A percentile compares a stretch with the other conserved stretches of the same genome.
These are phyloP conservation scores for Tuber aestivum DNA, from an alignment of 495 filamentous ascomycete species.

Conservation along the genomic window DNA sequence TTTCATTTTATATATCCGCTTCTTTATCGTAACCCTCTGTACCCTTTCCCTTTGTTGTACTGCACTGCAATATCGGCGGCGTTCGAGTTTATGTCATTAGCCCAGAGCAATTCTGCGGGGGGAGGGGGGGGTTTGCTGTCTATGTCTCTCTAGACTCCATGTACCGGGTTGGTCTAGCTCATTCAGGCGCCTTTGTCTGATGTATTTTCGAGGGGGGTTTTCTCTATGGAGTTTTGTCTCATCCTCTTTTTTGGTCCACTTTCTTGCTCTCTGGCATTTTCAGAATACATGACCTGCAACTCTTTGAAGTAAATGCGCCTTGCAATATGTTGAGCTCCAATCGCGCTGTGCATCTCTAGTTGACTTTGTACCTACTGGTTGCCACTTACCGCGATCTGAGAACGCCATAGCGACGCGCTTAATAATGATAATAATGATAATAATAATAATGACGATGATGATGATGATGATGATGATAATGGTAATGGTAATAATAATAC, in stretches of 20 bases:
- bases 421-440: not conserved
- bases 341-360: slow-evolving; percentile 1
- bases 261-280: slow-evolving; percentile 24
- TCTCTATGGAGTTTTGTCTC: slow-evolving; percentile 23
- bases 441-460: too few relatives aligned
- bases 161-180: not conserved
- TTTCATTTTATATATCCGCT: slow-evolving; percentile 9
- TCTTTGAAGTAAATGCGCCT: not conserved
- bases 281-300: slow-evolving; percentile 21
- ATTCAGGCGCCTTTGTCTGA: slow-evolving; percentile 27
- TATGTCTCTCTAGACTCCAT: slow-evolving; percentile 2
- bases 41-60: slow-evolving; percentile 2
- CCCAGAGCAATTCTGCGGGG: not conserved
- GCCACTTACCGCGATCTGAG: not conserved
- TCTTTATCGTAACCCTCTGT: slow-evolving; percentile 1
- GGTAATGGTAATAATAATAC: too few relatives aligned
- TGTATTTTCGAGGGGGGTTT: slow-evolving; percentile 31
- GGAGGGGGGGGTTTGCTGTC: not conserved
- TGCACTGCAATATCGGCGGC: slow-evolving; percentile 6
- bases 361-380: not conserved
- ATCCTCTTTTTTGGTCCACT: slow-evolving; percentile 8
- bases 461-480: too few relatives aligned
- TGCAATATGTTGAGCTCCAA: not conserved
- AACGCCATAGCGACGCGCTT: not conserved
- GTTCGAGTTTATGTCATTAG: not conserved